Evolutionary conservation across 139 green algal species (phyloP), one percentile per base, ranked within the genome.

Genomic region (Coelastrella sp.): DNA sequence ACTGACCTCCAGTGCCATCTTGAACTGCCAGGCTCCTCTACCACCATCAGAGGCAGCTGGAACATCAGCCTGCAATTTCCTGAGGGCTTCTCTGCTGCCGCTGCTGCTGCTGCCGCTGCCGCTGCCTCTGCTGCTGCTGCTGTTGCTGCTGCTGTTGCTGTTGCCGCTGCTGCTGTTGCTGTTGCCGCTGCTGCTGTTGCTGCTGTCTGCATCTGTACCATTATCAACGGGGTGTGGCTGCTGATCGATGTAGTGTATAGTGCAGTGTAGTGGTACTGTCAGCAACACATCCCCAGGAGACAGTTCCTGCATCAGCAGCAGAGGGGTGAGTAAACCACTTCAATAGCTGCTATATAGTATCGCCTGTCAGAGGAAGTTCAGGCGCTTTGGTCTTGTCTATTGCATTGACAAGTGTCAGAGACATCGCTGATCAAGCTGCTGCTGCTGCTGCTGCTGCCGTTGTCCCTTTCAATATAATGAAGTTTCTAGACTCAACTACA

Each of bases 11-110:
- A 91, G 65, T 6, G 87, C 87, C 78, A 87, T 76, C 57, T 87
- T 80, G 35, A 91, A 91, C 87, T 91, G 87, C 87, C 87, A 91
- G 0, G 87, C 87, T 4, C 65, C 87, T 20, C 35, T 35, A 0
- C 7, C 65, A 58, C 65, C 60, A 22, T 84, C 78, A 12, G 78
- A 79, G 11, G 78, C 78, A 27, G 58, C 59, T n/a, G 85, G 85
- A 15, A 90, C 85, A 49, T 63, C 22, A 15, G 15, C 7, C 74
- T 84, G 73, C 57, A 90, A 73, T 25, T 25, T 56, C 4, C 73
- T 58, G 58, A 90, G 73, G 4, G 84, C 84, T 56, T 35, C 84
- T n/a, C 73, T 60, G 60, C 84, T 80, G 68, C 68, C 78, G 63
- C 24, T 87, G 63, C 27, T 87, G 25, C n/a, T 63, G 82, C 22